Conservation (phyloP, 1,284 basidiomycete genomes). For the Trichosporon sp. region DNA sequence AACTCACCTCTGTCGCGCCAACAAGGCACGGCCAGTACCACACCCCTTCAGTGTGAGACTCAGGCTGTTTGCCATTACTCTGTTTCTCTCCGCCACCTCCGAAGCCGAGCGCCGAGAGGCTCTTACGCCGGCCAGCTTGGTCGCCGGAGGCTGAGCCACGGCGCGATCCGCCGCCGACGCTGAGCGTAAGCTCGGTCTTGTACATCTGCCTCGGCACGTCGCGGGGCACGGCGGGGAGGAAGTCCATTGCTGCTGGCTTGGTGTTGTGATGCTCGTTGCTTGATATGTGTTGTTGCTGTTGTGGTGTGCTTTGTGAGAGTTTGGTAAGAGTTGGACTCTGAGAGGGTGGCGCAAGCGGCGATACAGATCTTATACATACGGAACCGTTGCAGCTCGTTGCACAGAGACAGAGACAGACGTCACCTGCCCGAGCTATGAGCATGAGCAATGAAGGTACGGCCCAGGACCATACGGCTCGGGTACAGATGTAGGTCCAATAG, state of each 20-base stretch:
- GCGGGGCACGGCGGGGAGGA: constrained; percentile 18
- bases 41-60: constrained; percentile 22
- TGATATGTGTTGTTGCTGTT: too few species aligned
- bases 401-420: background rate
- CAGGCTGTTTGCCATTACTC: background rate
- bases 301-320: too few species aligned
- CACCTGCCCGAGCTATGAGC: background rate
- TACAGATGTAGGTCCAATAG: too few species aligned
- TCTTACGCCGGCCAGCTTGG: constrained; percentile 14
- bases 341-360: background rate
- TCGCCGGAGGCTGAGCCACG: constrained; percentile 28
- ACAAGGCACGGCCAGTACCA: constrained; percentile 44
- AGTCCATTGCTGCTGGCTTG: constrained; percentile 31
- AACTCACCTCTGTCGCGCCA: constrained; percentile 37
- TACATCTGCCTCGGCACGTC: constrained; percentile 32
- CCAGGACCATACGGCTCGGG: too few species aligned
- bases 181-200: constrained; percentile 22
- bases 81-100: constrained; percentile 23
- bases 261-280: too few species aligned
- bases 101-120: constrained; percentile 25
- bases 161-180: constrained; percentile 21
- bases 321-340: background rate
- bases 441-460: background rate
- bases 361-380: background rate
- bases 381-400: too few species aligned